These are phyloP conservation scores for Umbelopsis sp. DNA, from an alignment of 192 early-diverging fungal genomes.

Conservation along the genomic window DNA sequence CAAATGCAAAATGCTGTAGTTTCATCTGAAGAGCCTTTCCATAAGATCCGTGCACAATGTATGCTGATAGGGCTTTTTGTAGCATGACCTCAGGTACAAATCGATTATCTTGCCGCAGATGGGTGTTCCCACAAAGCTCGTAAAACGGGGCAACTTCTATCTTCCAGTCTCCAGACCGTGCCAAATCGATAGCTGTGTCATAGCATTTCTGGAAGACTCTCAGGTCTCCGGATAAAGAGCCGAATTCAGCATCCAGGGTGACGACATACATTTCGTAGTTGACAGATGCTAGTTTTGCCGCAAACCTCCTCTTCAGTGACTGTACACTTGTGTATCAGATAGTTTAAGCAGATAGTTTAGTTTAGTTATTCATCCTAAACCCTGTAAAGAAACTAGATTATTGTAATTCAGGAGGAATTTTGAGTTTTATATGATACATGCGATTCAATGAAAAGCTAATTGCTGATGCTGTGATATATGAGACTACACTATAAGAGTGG, in stretches of 20 bases:
- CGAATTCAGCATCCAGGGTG: constrained; percentile 30
- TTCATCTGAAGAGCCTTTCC: constrained; percentile 30
- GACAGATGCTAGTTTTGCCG: not conserved
- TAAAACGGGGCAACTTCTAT: constrained; percentile 27
- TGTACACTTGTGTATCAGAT: too few species aligned
- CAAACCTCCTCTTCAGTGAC: too few species aligned
- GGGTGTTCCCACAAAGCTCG: constrained; percentile 34
- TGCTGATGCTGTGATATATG: not conserved
- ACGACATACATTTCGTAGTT: constrained; percentile 23
- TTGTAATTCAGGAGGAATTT: not conserved
- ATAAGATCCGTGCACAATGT: constrained; percentile 22
- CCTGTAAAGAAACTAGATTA: not conserved
- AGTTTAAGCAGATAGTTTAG: not conserved
- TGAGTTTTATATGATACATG: not conserved
- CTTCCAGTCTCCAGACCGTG: constrained; percentile 24
- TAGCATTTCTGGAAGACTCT: constrained; percentile 12
- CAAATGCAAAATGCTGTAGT: not conserved
- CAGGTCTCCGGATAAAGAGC: constrained; percentile 13
- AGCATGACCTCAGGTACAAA: constrained; percentile 20
- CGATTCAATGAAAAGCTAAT: not conserved
- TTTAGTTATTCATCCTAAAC: not conserved
- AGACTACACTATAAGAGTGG: not conserved
- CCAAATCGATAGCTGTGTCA: constrained; percentile 26
- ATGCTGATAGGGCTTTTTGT: constrained; percentile 25
- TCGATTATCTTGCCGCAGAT: constrained; percentile 19